Base-by-base conservation (phyloP, 805 yeast genomes). In the Torulaspora franciscae region DNA sequence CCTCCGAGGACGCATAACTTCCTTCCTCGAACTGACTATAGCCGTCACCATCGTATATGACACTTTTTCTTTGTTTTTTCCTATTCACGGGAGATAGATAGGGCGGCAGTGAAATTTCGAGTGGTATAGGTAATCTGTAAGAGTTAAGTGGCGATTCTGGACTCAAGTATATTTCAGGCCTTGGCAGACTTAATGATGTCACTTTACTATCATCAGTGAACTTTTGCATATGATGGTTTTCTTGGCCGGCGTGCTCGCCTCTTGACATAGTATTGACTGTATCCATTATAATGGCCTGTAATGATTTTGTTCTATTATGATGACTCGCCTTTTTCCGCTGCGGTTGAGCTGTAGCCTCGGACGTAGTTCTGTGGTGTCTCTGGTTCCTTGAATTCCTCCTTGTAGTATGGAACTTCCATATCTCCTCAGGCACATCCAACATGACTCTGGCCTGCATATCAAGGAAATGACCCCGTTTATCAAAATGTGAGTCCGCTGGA, bases 61-160 rank as follows among this genome's bases (percentile, higher is more conserved):
- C 50, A 19, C 65, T 61, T 2, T 46, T 42, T 34, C 68, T 53
- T 8, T 46, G 33, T 25, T 49, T 59, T 3, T 48, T 15, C 47
- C 58, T 64, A 48, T 68, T 68, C 30, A 48, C 43, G 4, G 69
- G 68, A 0, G 72, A 68, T 14, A 70, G 43, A 24, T 49, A 55
- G 4, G 73, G 73, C 7, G 74, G 74, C 7, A 69, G 47, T 3
- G 54, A 46, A 6, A 65, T 57, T 42, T 69, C 69, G 10, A 67
- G 55, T 7, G 74, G 74, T 1, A 70, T 59, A 1, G 74, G 67
- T 1, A 69, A 55, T 10, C 52, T 47, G 29, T 58, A 58, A 13
- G 48, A 48, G 47, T 68, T 70, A 32, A 69, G 46, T 6, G 70
- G 66, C 0, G 73, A 65, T 30, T 64, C 61, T 2, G 71, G 60